Conservation (phyloP, 805 yeast species). For the Lipomyces mesembrius region DNA sequence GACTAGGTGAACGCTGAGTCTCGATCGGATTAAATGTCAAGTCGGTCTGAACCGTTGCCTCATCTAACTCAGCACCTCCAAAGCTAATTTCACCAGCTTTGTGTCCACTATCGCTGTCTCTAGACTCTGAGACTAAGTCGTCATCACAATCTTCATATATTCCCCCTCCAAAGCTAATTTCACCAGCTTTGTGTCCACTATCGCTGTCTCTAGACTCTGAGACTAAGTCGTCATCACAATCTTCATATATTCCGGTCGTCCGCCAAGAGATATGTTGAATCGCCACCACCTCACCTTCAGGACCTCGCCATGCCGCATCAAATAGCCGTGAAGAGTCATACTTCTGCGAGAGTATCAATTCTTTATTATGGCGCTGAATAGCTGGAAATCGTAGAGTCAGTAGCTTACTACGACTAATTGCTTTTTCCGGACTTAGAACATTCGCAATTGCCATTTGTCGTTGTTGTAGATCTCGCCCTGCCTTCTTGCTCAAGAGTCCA, state of each 20-base stretch:
- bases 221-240: background rate
- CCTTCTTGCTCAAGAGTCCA: background rate
- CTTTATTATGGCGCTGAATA: background rate
- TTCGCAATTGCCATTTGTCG: constrained; percentile 1
- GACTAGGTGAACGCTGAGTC: background rate
- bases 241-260: background rate
- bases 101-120: background rate
- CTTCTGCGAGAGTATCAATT: background rate
- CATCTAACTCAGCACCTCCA: background rate
- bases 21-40: background rate
- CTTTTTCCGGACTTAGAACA: constrained; percentile 18
- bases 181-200: background rate
- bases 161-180: background rate
- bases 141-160: too few species aligned
- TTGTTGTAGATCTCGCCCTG: background rate
- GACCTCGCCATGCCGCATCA: constrained; percentile 20
- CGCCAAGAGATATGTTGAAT: background rate
- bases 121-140: background rate
- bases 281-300: constrained; percentile 6
- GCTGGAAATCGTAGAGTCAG: constrained; percentile 13
- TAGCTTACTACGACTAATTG: constrained; percentile 9
- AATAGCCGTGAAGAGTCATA: constrained; percentile 5
- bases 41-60: background rate
- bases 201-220: background rate
- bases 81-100: background rate